A percentile compares a stretch with the other conserved stretches of the same genome.
Conservation (phyloP, 257 asterid genomes). For the Ilex aquifolium region DNA sequence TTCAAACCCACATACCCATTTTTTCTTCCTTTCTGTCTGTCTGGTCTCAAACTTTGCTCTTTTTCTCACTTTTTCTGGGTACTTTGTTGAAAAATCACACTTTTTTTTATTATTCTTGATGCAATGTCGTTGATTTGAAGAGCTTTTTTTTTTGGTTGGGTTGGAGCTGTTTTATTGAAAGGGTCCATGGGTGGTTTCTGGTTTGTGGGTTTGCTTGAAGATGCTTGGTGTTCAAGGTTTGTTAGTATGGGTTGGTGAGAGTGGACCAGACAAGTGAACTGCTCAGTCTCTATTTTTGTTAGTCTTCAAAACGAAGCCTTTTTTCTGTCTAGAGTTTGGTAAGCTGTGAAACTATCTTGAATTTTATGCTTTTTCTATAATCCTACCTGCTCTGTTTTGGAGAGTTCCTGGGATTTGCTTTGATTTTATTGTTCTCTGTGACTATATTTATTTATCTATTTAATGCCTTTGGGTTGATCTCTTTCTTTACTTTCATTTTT, state of each 20-base stretch:
- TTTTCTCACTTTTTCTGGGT: not conserved
- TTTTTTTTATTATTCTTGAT: not conserved
- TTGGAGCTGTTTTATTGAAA: not conserved
- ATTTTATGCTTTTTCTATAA: conserved; percentile 7
- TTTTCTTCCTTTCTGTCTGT: not conserved
- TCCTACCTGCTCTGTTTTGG: not conserved
- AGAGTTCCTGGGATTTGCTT: too few relatives aligned
- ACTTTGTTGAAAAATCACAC: not conserved
- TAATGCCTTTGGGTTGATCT: too few relatives aligned
- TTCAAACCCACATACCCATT: not conserved
- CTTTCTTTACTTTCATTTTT: too few relatives aligned
- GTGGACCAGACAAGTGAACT: conserved; percentile 22
- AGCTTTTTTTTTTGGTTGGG: not conserved
- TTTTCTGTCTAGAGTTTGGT: conserved; percentile 19
- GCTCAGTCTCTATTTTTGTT: conserved; percentile 22
- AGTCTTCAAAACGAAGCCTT: conserved; percentile 30
- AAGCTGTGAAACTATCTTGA: conserved; percentile 21
- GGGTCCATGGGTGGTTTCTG: not conserved
- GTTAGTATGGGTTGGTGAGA: conserved; percentile 25
- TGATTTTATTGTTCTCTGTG: too few relatives aligned
- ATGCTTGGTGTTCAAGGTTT: conserved; percentile 15
- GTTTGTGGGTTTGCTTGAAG: not conserved
- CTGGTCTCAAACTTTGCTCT: not conserved
- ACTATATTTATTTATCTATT: too few relatives aligned
- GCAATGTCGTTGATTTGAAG: conserved; percentile 8